Conservation (phyloP, 163 green algal species). For the Volvox carteri region DNA sequence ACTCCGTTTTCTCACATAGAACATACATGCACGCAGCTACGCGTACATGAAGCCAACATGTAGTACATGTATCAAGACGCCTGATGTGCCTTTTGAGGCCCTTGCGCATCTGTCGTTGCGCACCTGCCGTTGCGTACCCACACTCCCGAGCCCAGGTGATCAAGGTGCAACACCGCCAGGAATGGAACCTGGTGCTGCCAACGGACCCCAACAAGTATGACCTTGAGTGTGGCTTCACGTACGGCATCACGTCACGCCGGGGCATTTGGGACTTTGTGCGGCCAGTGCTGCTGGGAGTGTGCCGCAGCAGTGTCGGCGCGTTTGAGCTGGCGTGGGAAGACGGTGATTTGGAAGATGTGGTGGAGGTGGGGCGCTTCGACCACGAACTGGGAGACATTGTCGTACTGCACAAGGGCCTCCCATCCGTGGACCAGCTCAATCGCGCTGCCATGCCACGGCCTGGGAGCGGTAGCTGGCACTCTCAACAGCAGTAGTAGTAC, state of each 20-base stretch:
- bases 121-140: no score
- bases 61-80: no score
- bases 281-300: conserved; percentile 49
- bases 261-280: conserved; percentile 40
- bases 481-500: not conserved
- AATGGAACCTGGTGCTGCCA: conserved; percentile 56
- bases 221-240: conserved; percentile 57
- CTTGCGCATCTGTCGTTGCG: no score
- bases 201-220: conserved; percentile 53
- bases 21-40: no score
- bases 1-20: no score
- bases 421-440: conserved; percentile 21
- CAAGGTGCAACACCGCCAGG: not conserved
- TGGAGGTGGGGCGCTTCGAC: conserved; percentile 45
- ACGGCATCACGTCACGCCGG: conserved; percentile 35
- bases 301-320: conserved; percentile 1
- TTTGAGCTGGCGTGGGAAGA: conserved; percentile 48
- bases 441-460: not conserved
- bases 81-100: no score
- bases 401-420: conserved; percentile 2
- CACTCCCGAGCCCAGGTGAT: conserved; percentile 18
- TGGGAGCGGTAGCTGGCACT: not conserved
- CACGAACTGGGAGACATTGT: not conserved
- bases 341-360: conserved; percentile 32
- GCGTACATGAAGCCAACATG: no score